These are phyloP conservation scores for Botrytis sinoallii DNA, from an alignment of 2,329 filamentous ascomycete species.

Conservation along the genomic window DNA sequence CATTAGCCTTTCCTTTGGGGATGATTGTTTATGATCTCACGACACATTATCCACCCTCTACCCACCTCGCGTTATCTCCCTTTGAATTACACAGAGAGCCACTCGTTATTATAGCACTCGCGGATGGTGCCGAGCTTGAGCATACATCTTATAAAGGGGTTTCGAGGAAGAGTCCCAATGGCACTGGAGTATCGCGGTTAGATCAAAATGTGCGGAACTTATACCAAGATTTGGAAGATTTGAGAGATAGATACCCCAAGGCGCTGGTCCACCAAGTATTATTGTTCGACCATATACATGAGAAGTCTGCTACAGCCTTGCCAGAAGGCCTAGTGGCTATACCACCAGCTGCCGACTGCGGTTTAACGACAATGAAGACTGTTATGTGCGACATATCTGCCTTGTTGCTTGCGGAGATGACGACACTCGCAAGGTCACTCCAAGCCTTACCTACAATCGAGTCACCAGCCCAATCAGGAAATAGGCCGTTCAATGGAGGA, in stretches of 20 bases:
- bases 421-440: slow-evolving; percentile 67
- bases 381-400: slow-evolving; percentile 78
- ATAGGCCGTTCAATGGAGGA: slow-evolving; percentile 43
- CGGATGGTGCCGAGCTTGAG: slow-evolving; percentile 71
- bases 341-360: slow-evolving; percentile 64
- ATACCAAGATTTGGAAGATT: slow-evolving; percentile 65
- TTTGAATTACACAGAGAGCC: slow-evolving; percentile 90
- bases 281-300: slow-evolving; percentile 68
- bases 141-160: slow-evolving; percentile 53
- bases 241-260: slow-evolving; percentile 71
- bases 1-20: slow-evolving; percentile 80
- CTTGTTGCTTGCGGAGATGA: slow-evolving; percentile 71
- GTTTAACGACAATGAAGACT: slow-evolving; percentile 76
- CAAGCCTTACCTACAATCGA: slow-evolving; percentile 74
- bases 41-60: slow-evolving; percentile 73
- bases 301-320: slow-evolving; percentile 49
- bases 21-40: slow-evolving; percentile 85
- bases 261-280: slow-evolving; percentile 75
- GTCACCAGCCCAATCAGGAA: slow-evolving; percentile 59
- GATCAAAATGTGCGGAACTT: slow-evolving; percentile 58
- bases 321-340: slow-evolving; percentile 69
- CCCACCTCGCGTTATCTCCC: slow-evolving; percentile 75
- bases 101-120: slow-evolving; percentile 77
- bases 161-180: slow-evolving; percentile 53
- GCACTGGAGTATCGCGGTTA: slow-evolving; percentile 44